Percentiles rank a stretch among this genome's conserved stretches.
These are phyloP conservation scores for Metschnikowia shivogae DNA, from an alignment of 805 yeast species.

Conservation along the genomic window DNA sequence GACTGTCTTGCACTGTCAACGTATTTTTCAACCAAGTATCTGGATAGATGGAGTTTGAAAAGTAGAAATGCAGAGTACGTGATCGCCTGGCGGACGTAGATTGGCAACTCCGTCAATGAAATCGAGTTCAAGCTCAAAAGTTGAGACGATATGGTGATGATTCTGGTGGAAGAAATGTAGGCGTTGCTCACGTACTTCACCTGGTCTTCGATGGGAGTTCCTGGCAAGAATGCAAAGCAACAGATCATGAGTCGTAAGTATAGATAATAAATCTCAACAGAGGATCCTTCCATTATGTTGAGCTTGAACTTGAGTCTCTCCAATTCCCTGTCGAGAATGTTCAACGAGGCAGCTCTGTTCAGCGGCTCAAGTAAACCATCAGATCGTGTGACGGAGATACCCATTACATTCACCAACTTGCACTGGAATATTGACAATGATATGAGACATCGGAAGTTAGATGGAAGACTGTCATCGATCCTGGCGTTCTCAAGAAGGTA, in stretches of 20 bases:
- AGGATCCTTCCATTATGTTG: slow-evolving; percentile 57
- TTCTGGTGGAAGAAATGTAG: slow-evolving; percentile 73
- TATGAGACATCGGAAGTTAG: slow-evolving; percentile 65
- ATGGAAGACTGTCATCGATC: slow-evolving; percentile 60
- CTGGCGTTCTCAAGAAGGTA: slow-evolving; percentile 76
- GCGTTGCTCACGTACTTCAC: slow-evolving; percentile 79
- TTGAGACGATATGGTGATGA: slow-evolving; percentile 72
- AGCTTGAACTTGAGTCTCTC: slow-evolving; percentile 65
- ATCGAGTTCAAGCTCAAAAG: slow-evolving; percentile 53
- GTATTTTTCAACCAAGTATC: slow-evolving; percentile 65
- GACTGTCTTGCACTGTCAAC: slow-evolving; percentile 89
- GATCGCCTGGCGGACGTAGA: slow-evolving; percentile 81
- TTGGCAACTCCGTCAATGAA: slow-evolving; percentile 78
- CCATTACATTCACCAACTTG: slow-evolving; percentile 80
- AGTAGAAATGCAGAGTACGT: slow-evolving; percentile 74
- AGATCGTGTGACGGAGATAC: slow-evolving; percentile 75
- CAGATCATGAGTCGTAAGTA: slow-evolving; percentile 80
- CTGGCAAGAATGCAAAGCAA: slow-evolving; percentile 87
- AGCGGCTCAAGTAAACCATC: slow-evolving; percentile 86
- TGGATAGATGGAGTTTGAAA: slow-evolving; percentile 77
- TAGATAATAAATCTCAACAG: slow-evolving; percentile 72
- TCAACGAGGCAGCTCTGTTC: slow-evolving; percentile 74
- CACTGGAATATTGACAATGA: slow-evolving; percentile 79
- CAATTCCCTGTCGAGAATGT: slow-evolving; percentile 74
- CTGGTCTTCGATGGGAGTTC: slow-evolving; percentile 83